A percentile compares a stretch with the other conserved stretches of the same genome.
These are phyloP conservation scores for Candida fluviatilis DNA, from an alignment of 805 yeast genomes.

Conservation along the genomic window DNA sequence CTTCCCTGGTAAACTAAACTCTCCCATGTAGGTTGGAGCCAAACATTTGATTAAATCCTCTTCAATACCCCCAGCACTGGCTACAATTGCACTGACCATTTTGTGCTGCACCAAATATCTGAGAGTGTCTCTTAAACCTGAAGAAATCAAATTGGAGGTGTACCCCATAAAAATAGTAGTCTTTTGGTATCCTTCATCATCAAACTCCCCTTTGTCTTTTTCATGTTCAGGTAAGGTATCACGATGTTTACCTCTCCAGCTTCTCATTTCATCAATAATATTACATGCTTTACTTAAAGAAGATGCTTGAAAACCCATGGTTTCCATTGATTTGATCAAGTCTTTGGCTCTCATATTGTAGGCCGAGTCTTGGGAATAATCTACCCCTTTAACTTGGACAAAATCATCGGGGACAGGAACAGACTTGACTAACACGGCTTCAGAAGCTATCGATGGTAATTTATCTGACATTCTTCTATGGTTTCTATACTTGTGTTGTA, in stretches of 20 bases:
- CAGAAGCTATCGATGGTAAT: constrained; percentile 73
- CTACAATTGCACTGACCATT: constrained; percentile 90
- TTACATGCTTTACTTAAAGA: constrained; percentile 86
- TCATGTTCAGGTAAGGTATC: constrained; percentile 66
- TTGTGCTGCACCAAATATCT: constrained; percentile 88
- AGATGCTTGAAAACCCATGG: constrained; percentile 97
- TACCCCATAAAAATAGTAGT: constrained; percentile 93
- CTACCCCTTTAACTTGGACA: constrained; percentile 80
- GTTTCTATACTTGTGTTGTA: background rate
- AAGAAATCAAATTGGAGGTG: constrained; percentile 92
- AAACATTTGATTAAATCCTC: constrained; percentile 95
- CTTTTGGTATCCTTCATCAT: constrained; percentile 72
- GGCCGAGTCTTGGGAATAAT: constrained; percentile 76
- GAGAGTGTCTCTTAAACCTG: constrained; percentile 90
- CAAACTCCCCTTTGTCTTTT: constrained; percentile 62
- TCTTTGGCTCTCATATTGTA: constrained; percentile 76
- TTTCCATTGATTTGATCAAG: constrained; percentile 76
- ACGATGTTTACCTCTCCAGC: constrained; percentile 83
- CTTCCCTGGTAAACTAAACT: constrained; percentile 76
- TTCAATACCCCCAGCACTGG: constrained; percentile 98
- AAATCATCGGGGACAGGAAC: constrained; percentile 81
- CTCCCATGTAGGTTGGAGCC: constrained; percentile 96
- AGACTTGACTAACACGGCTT: constrained; percentile 86
- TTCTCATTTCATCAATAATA: constrained; percentile 86
- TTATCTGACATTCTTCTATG: constrained; percentile 9